Evolutionary conservation across 2,329 filamentous ascomycete genomes (phyloP), one percentile per base, ranked within the genome.

Genomic region (Ascochyta rabiei): DNA sequence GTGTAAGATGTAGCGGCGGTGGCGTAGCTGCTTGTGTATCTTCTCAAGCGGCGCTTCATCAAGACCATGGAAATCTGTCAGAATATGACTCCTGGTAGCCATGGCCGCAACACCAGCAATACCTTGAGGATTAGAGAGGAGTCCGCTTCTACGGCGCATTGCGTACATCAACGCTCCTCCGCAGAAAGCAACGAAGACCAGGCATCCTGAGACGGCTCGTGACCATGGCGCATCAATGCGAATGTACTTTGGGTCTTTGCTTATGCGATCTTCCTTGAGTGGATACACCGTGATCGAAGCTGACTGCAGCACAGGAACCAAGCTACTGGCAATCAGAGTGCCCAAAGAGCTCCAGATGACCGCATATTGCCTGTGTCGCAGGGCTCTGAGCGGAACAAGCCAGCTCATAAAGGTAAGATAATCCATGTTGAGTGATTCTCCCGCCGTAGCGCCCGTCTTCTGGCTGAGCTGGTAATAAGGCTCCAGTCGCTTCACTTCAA

Each of bases 101-200:
- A 91, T 90, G 51, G 88, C 85, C 6, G 89, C 89, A 33, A 91
- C 80, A 1, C 89, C 89, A 1, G 88, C 87, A 46, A 91, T 89
- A 6, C 89, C 89, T 61, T 85, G 86, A 6, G 89, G 88, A 67
- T 91, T 86, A 6, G 84, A 84, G 3, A 86, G 73, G 15, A 91
- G 77, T 0, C 89, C 89, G 3, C 86, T 89, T 34, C 83, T 85
- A 19, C 89, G 80, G 15, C 79, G 82, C 38, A 90, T 81, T 56
- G 86, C 80, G 61, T 81, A 84, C 38, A 89, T 80, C 4, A 91
- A 77, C 2, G 82, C 69, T 28, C 79, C 77, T 0, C 86, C 86
- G 33, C 84, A 78, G 1, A 82, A 61, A 3, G 87, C 86, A 38
- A 88, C 84, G 19, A 87, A 59, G 5, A 81, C 58, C 2, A 90